Base-by-base conservation (phyloP, 192 early-diverging fungal genomes). In the Allomyces macrogynus region DNA sequence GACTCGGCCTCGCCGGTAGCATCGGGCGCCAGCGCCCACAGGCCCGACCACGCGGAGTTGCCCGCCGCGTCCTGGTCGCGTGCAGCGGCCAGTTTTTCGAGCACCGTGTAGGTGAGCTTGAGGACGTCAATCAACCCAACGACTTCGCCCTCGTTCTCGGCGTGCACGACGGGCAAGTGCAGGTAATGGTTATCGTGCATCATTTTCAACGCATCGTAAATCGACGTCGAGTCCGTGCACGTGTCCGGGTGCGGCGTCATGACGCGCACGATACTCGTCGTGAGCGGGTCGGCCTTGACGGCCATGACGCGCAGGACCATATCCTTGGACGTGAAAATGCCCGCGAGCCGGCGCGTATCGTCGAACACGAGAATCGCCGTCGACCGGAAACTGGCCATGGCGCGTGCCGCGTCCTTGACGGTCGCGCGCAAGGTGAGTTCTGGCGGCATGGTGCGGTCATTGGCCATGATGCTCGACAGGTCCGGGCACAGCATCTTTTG, bases 171-270 rank as follows among this genome's bases (percentile, higher is more conserved):
- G 1, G 89, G 89, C 64, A 91, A 73, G 69, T 91, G 88, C 43
- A 91, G 80, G 71, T 87, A 91, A 66, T 89, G 86, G 22, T 85
- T 82, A 72, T 89, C 89, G 72, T 91, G 81, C 89, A 91, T 91
- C 70, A 83, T 85, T 71, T 83, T 85, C 65, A 91, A 77, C 22
- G 87, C 89, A 63, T 89, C 88, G 63, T 90, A 75, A 67, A 91
- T 87, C 64, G 85, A 81, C 62, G 82, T 88, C 65, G 77, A 68
- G 32, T 86, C 76, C 43, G 80, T 66, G 24, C 84, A 85, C 10
- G 86, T 86, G 74, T 91, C 88, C 9, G 89, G 89, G 65, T 91
- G 85, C 63, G 89, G 89, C 10, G 89, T 91, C 95, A 99, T 99
- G 16, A 99, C 95, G 69, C 93, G 87, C 24, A 95, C 89, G 44